Evolutionary conservation across 2,329 filamentous ascomycete species (phyloP), one percentile per base, ranked within the genome.

Genomic region (Cladosporium phlei): DNA sequence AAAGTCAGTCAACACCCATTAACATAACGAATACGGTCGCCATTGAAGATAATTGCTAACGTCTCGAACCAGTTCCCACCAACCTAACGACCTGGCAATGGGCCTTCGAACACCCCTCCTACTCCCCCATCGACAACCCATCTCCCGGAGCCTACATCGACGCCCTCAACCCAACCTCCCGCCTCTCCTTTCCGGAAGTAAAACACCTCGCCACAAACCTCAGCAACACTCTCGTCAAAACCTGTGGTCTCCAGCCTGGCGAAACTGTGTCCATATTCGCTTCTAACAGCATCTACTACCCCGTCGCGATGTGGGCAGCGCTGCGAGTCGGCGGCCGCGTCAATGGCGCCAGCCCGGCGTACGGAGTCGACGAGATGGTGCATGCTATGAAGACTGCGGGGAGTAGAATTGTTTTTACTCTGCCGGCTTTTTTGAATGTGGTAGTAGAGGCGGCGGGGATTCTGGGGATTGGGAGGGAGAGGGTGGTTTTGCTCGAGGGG

Each of bases 241-340:
- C 74, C 7, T 77, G 79, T 64, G 74, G 73, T 2, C 67, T 85
- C 25, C 56, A 71, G 34, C 57, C 70, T 9, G 75, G 75, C 1
- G 70, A 85, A 3, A 79, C 77, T 0, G 74, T 84, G 1, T 71
- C 78, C 0, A 64, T 85, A 1, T 85, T 83, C 64, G 75, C 73
- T 42, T 75, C 75, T 17, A 85, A 85, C 57, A 80, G 77, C 6
- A 76, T 85, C 45, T 84, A 79, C 79, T 84, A 83, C 55, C 80
- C 81, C 0, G 75, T 83, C 4, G 79, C 77, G 11, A 78, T 83
- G 69, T 72, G 79, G 48, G 74, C 75, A 0, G 73, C 75, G 2
- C 66, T 80, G 4, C 71, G 75, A 10, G 71, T 69, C 4, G 76
- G 71, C 0, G 80, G 76, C 6, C 71, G 79, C 21, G 76, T 83